A percentile compares a stretch with the other conserved stretches of the same genome.
Evolutionary conservation across 176 grass and related monocot species (phyloP).

Genomic region (Triticum timopheevii): DNA sequence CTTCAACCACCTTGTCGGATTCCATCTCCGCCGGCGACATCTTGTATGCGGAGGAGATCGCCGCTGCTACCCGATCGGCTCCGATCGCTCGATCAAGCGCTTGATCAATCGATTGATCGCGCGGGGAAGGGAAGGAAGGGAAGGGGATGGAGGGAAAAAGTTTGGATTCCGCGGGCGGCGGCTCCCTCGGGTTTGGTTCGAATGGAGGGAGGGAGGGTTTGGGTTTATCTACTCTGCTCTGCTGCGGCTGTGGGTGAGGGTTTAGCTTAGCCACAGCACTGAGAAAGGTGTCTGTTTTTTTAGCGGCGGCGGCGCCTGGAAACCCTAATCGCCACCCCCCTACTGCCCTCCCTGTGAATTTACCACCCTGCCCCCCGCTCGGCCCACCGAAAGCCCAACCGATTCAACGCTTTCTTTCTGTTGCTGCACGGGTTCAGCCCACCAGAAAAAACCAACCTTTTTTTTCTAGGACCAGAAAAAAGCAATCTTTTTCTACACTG

Average conservation of each 20-base stretch:
- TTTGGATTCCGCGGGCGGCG: neutral
- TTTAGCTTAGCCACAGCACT: neutral
- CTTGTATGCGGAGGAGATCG: neutral
- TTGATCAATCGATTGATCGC: neutral
- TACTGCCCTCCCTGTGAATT: neutral
- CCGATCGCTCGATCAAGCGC: neutral
- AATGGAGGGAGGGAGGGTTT: neutral
- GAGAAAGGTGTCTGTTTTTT: neutral
- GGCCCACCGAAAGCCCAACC: too few relatives aligned
- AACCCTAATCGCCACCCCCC: neutral
- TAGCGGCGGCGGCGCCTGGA: neutral
- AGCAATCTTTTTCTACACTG: too few relatives aligned
- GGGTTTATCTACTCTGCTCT: neutral
- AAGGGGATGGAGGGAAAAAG: neutral
- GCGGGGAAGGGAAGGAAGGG: neutral
- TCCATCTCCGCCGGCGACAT: neutral
- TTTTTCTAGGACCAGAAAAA: too few relatives aligned
- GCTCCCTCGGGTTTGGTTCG: conserved; percentile 3
- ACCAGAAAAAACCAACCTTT: too few relatives aligned
- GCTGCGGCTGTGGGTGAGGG: neutral
- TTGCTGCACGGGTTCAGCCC: too few relatives aligned
- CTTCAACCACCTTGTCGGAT: neutral
- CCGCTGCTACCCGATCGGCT: neutral
- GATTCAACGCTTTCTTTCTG: too few relatives aligned
- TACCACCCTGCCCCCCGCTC: neutral